Evolutionary conservation across 768 basidiomycete species (phyloP), one percentile per base, ranked within the genome.

Genomic region (Harrya chromipes): DNA sequence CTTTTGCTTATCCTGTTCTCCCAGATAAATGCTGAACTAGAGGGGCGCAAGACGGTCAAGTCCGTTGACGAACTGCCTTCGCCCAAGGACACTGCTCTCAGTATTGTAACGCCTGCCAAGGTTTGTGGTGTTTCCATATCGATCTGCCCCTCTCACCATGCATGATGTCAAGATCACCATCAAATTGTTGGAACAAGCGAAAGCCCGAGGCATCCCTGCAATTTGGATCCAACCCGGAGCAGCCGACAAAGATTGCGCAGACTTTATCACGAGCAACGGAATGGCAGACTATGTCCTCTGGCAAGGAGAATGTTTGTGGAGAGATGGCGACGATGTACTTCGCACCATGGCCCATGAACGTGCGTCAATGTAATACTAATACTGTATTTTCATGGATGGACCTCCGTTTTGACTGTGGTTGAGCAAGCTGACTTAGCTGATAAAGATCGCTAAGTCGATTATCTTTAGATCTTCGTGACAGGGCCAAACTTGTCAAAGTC

Each of bases 201-300:
- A 84, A 64, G 74, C 75, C n/a, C 77, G 82, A n/a, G 67, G 68
- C n/a, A 67, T 90, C n/a, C 85, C 84, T 6, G 77, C 83, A 4
- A 74, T 93, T 38, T 95, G 93, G 93, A 78, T 94, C 26, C 93
- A 95, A 65, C 93, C 93, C 7, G 91, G 91, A 19, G 89, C 91
- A 7, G 83, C 86, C 55, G 84, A 90, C 58, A 76, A 72, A 14
- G 68, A 69, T 3, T 89, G 93, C 40, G 67, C 74, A 14, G 60
- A 73, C 14, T 94, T 79, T 58, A 82, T 94, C 63, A 75, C 79
- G 35, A 78, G 82, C 50, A 82, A 85, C 43, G 78, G 74, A 4
- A 67, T 92, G 56, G 69, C 73, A 29, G 82, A 83, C 60, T 76
- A 76, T 50, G 87, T 89, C n/a, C 78, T 94, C 43, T 82, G 80